Conservation (phyloP, 1,139 yeast species). For the Arxiozyma telluris region DNA sequence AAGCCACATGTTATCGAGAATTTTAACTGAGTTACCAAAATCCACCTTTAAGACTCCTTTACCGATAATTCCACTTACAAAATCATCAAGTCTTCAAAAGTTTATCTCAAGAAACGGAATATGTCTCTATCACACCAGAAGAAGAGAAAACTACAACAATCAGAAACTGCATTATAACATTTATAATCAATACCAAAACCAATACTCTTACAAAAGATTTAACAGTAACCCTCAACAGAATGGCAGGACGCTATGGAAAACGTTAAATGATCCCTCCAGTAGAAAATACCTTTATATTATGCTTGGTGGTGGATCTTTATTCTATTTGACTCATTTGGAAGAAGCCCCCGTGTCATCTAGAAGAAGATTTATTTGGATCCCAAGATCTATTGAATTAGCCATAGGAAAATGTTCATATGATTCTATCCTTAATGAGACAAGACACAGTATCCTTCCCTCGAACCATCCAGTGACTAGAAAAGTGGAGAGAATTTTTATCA, state of each 20-base stretch:
- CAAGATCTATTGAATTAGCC: constrained; percentile 53
- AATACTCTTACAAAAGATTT: constrained; percentile 20
- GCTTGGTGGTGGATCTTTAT: constrained; percentile 34
- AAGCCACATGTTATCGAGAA: background rate
- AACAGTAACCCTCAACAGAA: constrained; percentile 11
- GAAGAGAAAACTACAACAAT: background rate
- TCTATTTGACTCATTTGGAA: constrained; percentile 59
- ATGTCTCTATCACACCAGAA: background rate
- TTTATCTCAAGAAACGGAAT: background rate
- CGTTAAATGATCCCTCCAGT: constrained; percentile 20
- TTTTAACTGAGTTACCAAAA: background rate
- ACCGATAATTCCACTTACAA: background rate
- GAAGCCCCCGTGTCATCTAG: constrained; percentile 80
- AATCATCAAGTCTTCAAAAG: background rate
- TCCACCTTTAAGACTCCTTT: background rate
- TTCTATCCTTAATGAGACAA: constrained; percentile 47
- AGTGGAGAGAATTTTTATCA: constrained; percentile 53
- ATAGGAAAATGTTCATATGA: constrained; percentile 65
- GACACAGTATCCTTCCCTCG: constrained; percentile 40
- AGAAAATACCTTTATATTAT: constrained; percentile 24
- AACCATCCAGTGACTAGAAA: constrained; percentile 47
- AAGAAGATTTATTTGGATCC: constrained; percentile 62
- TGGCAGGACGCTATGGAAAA: constrained; percentile 10
- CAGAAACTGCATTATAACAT: background rate
- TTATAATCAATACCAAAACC: background rate